Base-by-base conservation (phyloP, 768 basidiomycete genomes). In the Aureoboletus auriporus region DNA sequence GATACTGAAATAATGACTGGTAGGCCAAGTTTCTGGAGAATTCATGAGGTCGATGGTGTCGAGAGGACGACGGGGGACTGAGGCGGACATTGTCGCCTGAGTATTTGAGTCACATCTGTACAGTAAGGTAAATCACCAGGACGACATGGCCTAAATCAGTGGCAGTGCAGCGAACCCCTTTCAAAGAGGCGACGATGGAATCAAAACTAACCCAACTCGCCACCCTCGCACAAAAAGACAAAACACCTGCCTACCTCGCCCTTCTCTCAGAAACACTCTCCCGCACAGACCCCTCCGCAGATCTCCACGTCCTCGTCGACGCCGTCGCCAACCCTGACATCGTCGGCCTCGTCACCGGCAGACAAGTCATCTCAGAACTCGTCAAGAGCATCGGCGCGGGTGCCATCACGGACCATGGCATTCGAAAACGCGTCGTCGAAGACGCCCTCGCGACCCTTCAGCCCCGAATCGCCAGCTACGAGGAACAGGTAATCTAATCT, bases 361-460 rank as follows among this genome's bases (percentile, higher is more conserved):
- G 94, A 57, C 87, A 92, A 58, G 85, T 94, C 27, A 74, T 97
- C 16, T 82, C 87, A 13, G 90, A 93, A 60, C 82, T 93, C 40
- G 89, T 93, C 53, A 83, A 78, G 64, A 70, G 73, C 45, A 72
- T 93, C 29, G 75, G 73, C 20, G 78, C 80, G 34, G 80, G 79
- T 28, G 66, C 62, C 3, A 72, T 86, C 57, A 69, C 76, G 39
- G 70, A 81, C 57, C 59, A 71, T 12, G 82, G 83, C 9, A 60
- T 80, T 13, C 78, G 80, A 58, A 89, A 89, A 64, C 75, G 76
- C 47, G 76, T 94, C 36, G 82, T 96, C 8, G 76, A 90, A 63
- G 83, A 85, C 36, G 84, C 87, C 0, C 74, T 96, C 30, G 70
- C 73, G 16, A 75, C 80, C 29, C 71, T 89, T 34, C 84, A 91